phyloP scores from a whole-genome alignment of 768 basidiomycete species.

The Lenzites betulinus region DNA sequence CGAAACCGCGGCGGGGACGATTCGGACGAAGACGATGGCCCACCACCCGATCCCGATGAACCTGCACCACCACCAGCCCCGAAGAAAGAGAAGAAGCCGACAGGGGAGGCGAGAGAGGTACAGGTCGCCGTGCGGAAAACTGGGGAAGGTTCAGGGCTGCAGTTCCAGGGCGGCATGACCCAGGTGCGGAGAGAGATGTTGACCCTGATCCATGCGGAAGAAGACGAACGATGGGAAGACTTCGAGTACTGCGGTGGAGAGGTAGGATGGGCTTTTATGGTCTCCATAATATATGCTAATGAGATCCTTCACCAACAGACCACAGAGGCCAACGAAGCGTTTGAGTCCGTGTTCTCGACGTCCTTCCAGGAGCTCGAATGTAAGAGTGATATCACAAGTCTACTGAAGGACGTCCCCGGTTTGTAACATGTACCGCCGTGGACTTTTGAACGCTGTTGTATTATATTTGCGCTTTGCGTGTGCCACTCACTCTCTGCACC shows the following conservation, averaged over 20 bases:
- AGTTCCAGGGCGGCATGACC: conserved; percentile 67
- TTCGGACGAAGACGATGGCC: conserved; percentile 77
- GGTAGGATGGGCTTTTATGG: conserved; percentile 42
- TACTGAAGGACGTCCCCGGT: conserved; percentile 29
- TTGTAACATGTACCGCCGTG: conserved; percentile 18
- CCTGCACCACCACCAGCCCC: conserved; percentile 44
- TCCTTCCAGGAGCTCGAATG: conserved; percentile 38
- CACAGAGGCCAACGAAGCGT: conserved; percentile 53
- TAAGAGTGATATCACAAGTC: conserved; percentile 28
- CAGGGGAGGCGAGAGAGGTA: conserved; percentile 69
- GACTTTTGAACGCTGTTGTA: background rate
- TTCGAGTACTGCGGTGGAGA: conserved; percentile 65
- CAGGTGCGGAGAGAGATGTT: conserved; percentile 76
- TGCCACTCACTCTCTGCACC: too few species aligned
- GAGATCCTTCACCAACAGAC: conserved; percentile 44
- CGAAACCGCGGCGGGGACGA: conserved; percentile 56
- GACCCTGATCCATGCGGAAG: conserved; percentile 67
- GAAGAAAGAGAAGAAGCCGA: conserved; percentile 62
- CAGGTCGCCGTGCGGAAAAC: conserved; percentile 73
- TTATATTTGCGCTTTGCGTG: too few species aligned
- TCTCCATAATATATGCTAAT: conserved; percentile 4
- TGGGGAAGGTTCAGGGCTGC: conserved; percentile 58
- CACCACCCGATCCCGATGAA: conserved; percentile 81
- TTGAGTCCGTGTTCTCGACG: conserved; percentile 66
- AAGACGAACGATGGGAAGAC: conserved; percentile 76